Conservation (phyloP, 1,284 basidiomycete species). For the Trichosporon asahii region DNA sequence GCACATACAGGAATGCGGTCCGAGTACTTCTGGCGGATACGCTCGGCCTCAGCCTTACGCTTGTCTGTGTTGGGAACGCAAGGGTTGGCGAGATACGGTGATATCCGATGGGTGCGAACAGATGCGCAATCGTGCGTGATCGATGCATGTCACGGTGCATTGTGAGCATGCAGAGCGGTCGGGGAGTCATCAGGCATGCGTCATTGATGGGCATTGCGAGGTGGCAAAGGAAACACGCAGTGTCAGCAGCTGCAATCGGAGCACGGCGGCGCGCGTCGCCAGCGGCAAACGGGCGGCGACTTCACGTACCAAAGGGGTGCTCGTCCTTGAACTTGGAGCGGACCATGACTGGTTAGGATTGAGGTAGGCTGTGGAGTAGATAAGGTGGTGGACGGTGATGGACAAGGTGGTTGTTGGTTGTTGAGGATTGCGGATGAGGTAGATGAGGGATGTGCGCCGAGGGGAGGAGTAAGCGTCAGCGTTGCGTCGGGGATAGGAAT, state of each 20-base stretch:
- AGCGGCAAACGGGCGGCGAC: not conserved
- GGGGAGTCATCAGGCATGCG: not conserved
- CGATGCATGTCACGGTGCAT: not conserved
- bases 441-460: constrained; percentile 1
- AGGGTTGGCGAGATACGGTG: not conserved
- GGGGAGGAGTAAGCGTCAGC: constrained; percentile 9
- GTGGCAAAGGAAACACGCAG: not conserved
- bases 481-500: not conserved
- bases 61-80: constrained; percentile 64
- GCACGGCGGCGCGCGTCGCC: not conserved
- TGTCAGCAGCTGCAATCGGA: not conserved
- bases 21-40: constrained; percentile 96
- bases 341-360: constrained; percentile 57
- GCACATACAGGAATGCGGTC: constrained; percentile 90
- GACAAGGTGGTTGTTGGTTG: not conserved
- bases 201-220: not conserved
- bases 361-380: not conserved
- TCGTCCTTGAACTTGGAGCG: constrained; percentile 99
- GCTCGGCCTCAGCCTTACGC: constrained; percentile 90
- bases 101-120: not conserved
- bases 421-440: not conserved
- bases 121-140: not conserved
- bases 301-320: constrained; percentile 81
- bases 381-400: not conserved
- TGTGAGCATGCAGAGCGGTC: not conserved